Conservation (phyloP, 441 rosid genomes). For the Capsella rubella region DNA sequence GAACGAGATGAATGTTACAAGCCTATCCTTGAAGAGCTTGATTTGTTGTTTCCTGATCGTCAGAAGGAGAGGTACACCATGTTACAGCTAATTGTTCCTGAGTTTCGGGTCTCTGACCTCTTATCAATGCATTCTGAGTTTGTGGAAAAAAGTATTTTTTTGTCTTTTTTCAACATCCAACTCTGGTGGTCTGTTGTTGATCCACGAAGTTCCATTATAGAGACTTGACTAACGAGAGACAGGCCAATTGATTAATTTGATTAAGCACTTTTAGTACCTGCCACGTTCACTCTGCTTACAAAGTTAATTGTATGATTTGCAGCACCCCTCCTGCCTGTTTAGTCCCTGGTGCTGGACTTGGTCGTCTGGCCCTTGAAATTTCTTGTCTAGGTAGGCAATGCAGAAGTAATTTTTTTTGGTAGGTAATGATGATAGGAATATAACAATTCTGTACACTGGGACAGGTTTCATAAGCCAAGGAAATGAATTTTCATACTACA, state of each 20-base stretch:
- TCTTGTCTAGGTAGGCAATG: slow-evolving; percentile 77
- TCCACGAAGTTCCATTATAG: background rate
- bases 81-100: slow-evolving; percentile 18
- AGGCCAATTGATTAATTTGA: background rate
- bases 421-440: slow-evolving; percentile 1
- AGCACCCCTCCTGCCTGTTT: slow-evolving; percentile 89
- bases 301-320: slow-evolving; percentile 40
- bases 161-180: slow-evolving; percentile 5
- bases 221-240: slow-evolving; percentile 1
- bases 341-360: slow-evolving; percentile 99
- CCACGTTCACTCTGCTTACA: slow-evolving; percentile 33
- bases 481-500: slow-evolving; percentile 98
- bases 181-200: slow-evolving; percentile 22
- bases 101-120: slow-evolving; percentile 28
- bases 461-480: slow-evolving; percentile 99
- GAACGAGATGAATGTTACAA: slow-evolving; percentile 94
- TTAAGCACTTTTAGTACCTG: slow-evolving; percentile 18
- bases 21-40: slow-evolving; percentile 93
- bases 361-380: slow-evolving; percentile 95
- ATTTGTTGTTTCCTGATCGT: slow-evolving; percentile 83
- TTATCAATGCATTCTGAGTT: slow-evolving; percentile 17
- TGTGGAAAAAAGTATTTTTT: background rate
- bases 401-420: slow-evolving; percentile 12
- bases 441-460: slow-evolving; percentile 39
- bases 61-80: slow-evolving; percentile 60